Conservation (phyloP, 108 stramenopile genomes). For the Stephanodiscus triporus region DNA sequence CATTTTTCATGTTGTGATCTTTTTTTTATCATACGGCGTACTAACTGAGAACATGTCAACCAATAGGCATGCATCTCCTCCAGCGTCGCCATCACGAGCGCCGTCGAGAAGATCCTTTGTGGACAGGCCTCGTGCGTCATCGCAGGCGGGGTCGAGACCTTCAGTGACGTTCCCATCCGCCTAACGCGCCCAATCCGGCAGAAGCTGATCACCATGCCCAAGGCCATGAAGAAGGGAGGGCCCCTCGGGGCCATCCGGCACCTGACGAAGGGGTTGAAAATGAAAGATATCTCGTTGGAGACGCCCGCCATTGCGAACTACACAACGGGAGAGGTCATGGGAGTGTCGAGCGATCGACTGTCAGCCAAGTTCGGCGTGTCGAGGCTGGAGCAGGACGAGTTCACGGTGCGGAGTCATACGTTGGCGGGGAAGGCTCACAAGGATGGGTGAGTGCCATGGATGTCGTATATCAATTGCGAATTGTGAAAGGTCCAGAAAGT, state of each 20-base stretch:
- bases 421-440: slow-evolving; percentile 92
- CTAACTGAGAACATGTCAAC: background rate
- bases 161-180: slow-evolving; percentile 97
- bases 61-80: slow-evolving; percentile 95
- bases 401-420: slow-evolving; percentile 89
- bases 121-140: slow-evolving; percentile 93
- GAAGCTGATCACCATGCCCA: slow-evolving; percentile 89
- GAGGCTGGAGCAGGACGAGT: slow-evolving; percentile 95
- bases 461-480: background rate
- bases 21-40: too few relatives aligned
- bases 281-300: slow-evolving; percentile 91
- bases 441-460: slow-evolving; percentile 59
- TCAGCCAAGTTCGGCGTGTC: slow-evolving; percentile 94
- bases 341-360: slow-evolving; percentile 92
- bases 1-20: too few relatives aligned
- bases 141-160: slow-evolving; percentile 96
- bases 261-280: slow-evolving; percentile 89
- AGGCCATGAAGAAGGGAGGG: slow-evolving; percentile 98
- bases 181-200: slow-evolving; percentile 86
- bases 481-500: background rate
- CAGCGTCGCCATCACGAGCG: slow-evolving; percentile 92
- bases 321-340: slow-evolving; percentile 99
- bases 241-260: slow-evolving; percentile 71
- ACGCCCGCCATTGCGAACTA: slow-evolving; percentile 99
- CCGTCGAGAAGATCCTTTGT: slow-evolving; percentile 92